Evolutionary conservation across 192 early-diverging fungal species (phyloP), one percentile per base, ranked within the genome.

Genomic region (Chytriomyces confervae): DNA sequence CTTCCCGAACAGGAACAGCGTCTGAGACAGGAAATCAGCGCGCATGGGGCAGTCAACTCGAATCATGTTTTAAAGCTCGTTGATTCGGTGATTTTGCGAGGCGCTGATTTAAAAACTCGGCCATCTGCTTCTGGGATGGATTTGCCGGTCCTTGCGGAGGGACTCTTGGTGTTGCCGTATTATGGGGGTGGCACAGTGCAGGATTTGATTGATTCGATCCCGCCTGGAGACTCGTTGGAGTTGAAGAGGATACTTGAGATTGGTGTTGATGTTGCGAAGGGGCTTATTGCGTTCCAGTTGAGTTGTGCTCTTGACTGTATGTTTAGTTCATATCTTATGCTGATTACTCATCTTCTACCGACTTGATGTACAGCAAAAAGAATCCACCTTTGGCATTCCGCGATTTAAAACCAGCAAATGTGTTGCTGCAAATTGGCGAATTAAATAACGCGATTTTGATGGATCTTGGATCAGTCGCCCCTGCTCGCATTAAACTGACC

Each of bases 361-460:
- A 13, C 53, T 4, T 57, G 16, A 57, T 57, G 60, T 6, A n/a
- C 66, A 86, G 85, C 78, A 46, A 72, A 11, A 73, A 78, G 29
- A 80, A 79, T 53, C 86, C 86, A 8, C 83, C 84, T n/a, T 76
- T 81, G 11, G 84, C 86, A 1, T 88, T 84, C 65, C 78, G 86
- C 13, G 86, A 88, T 68, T 77, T 88, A 11, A 88, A 88, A 65
- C 86, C 86, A 1, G 86, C 86, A n/a, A 88, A 88, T 66, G 73
- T 88, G 24, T 67, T 88, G 16, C 80, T 88, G 20, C 64, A 72
- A 27, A 7, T 24, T 18, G 53, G 53, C 13, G 13, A 13, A n/a
- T 9, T 16, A 1, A 62, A 62, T 5, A 66, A 46, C 18, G 81
- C 74, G 8, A 77, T 88, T 8, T 69, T 88, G 65, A 88, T 84